Base-by-base conservation (phyloP, 441 rosid species). In the Melastoma candidum region DNA sequence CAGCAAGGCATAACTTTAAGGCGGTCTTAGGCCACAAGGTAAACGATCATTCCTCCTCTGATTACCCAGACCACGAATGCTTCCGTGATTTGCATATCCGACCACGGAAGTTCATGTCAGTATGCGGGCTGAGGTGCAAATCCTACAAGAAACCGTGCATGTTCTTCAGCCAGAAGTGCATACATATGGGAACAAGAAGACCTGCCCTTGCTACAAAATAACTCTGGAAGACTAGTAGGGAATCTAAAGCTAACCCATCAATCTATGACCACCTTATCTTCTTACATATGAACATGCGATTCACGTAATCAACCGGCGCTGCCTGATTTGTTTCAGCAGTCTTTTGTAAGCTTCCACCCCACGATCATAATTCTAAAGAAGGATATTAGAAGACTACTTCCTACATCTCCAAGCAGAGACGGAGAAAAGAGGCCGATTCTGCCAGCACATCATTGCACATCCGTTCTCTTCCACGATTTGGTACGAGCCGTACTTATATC, bases 121-220 rank as follows among this genome's bases (percentile, higher is more conserved):
- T 71, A 0, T 74, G 75, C 32, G 39, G 47, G 32, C 62, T 66
- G 14, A 26, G 59, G 24, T 70, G 75, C 68, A 53, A 11, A 0
- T 24, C 75, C 0, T 65, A 27, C 66, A 74, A 63, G 73, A 74
- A 74, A 57, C 89, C 89, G 39, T 82, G 94, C 73, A 32, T 82
- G 71, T 78, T 78, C 68, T 80, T 80, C 77, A 77, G 94, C 60
- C 72, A 76, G 52, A 82, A 82, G 59, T 85, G 94, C 53, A 82
- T 84, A 74, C 77, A n/a, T 71, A 69, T 44, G 82, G 77, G 4
- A 77, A 77, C 69, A 77, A 77, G 53, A 75, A 77, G 50, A 39
- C 54, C 12, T 77, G 82, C 55, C 82, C 82, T 54, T 77, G 82
- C 74, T 74, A 77, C 59, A 77, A 77, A 26, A 75, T 74, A 17